Conservation (phyloP, 306 rosid species). For the Lupinus albus region DNA sequence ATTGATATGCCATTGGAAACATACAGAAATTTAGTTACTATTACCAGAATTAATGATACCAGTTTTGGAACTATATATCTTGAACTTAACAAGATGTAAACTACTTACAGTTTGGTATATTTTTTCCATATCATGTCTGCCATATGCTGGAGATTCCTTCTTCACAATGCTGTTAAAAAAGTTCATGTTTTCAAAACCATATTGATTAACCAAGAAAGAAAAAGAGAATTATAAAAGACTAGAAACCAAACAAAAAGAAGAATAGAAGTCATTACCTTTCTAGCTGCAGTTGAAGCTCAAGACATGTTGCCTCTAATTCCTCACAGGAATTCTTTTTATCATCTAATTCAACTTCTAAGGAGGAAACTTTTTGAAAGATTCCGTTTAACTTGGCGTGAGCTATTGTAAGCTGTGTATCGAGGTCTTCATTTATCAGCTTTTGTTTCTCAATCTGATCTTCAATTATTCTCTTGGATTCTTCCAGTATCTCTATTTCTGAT, state of each 20-base stretch:
- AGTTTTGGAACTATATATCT: conserved; percentile 2
- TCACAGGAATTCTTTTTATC: conserved; percentile 68
- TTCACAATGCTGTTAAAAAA: conserved; percentile 56
- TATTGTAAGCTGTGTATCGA: conserved; percentile 64
- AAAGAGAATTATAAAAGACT: not conserved
- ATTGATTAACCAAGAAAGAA: conserved; percentile 15
- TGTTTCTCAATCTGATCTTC: conserved; percentile 67
- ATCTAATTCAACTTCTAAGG: conserved; percentile 75
- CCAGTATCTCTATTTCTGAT: conserved; percentile 53
- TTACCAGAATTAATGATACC: not conserved
- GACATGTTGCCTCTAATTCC: conserved; percentile 78
- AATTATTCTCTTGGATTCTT: conserved; percentile 50
- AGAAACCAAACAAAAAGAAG: not conserved
- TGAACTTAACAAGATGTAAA: conserved; percentile 3
- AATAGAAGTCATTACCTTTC: conserved; percentile 57
- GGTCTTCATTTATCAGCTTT: conserved; percentile 66
- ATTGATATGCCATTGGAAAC: not conserved
- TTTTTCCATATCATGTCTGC: conserved; percentile 55
- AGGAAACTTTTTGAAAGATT: conserved; percentile 65
- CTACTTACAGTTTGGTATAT: conserved; percentile 65
- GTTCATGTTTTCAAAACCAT: conserved; percentile 32
- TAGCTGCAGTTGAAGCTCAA: conserved; percentile 87
- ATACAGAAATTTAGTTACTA: not conserved
- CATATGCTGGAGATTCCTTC: conserved; percentile 58
- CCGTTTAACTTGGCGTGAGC: conserved; percentile 56